Percentiles rank a stretch among this genome's conserved stretches.
Evolutionary conservation across 2,329 filamentous ascomycete genomes (phyloP).

Genomic region (Aschersonia sp.): DNA sequence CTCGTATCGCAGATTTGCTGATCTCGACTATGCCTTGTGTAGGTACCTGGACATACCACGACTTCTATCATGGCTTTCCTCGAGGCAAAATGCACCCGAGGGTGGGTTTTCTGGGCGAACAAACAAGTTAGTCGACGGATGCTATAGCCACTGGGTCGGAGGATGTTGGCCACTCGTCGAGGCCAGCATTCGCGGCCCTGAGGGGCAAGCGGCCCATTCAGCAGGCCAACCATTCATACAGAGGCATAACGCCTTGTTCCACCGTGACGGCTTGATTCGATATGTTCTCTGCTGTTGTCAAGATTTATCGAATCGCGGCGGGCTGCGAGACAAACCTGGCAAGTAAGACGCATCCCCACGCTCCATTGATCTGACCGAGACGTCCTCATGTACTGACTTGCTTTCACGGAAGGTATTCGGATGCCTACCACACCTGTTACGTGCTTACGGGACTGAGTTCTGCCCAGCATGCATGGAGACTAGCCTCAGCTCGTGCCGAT

Average conservation of each 20-base stretch:
- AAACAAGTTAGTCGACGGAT: constrained; percentile 96
- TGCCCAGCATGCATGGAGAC: constrained; percentile 54
- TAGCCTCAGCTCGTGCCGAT: constrained; percentile 20
- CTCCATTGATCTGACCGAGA: no score
- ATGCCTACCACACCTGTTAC: constrained; percentile 90
- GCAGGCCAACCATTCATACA: constrained; percentile 14
- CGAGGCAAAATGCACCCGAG: constrained; percentile 79
- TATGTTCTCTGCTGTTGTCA: constrained; percentile 90
- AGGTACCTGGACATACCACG: constrained; percentile 64
- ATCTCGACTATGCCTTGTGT: constrained; percentile 6
- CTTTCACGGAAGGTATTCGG: constrained; percentile 43
- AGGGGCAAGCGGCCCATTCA: constrained; percentile 13
- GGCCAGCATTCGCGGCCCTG: constrained; percentile 50
- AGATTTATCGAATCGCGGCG: constrained; percentile 53
- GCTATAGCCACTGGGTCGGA: constrained; percentile 96
- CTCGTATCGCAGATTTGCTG: not conserved
- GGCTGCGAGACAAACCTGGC: constrained; percentile 84
- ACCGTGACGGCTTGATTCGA: constrained; percentile 67
- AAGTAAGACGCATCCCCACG: constrained; percentile 42
- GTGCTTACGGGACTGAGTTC: constrained; percentile 74
- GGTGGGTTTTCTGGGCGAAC: constrained; percentile 87
- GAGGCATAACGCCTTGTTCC: constrained; percentile 46
- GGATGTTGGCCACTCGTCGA: constrained; percentile 88
- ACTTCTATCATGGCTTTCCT: constrained; percentile 76
- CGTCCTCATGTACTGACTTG: constrained; percentile 1